Evolutionary conservation across 1,284 basidiomycete genomes (phyloP), one percentile per base, ranked within the genome.

Genomic region (Peniophora sp.): DNA sequence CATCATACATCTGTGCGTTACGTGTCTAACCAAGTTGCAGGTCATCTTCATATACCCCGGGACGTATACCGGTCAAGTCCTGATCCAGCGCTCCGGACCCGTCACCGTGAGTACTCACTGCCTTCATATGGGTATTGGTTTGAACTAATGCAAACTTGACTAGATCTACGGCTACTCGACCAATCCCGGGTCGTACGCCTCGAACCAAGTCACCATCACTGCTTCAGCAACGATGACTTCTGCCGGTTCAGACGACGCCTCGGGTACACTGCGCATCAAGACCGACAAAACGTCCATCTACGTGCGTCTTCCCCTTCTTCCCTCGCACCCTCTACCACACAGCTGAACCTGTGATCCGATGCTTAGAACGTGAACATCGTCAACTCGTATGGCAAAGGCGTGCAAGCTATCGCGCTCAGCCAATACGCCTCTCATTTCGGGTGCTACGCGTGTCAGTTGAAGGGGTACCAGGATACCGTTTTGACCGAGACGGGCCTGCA

Each of bases 41-140:
- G 64, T 69, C 5, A 76, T 80, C 52, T 81, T 80, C 65, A 71
- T 81, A 35, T 79, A 68, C 55, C 69, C 78, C 12, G 78, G 77
- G 6, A 78, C 72, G 3, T 81, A 80, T 59, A 66, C 62, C 10
- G 79, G 75, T 51, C 78, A 78, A 56, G 72, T 79, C 3, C 65
- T 71, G 50, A 77, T 81, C 53, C 72, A 71, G 14, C 73, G 77
- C 23, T 52, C 57, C 8, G 52, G 52, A n/a, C 60, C 60, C 23
- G 54, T 61, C 22, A 59, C 54, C n/a, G 58, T 64, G n/a, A 54
- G 58, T 57, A 36, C 54, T 54, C 3, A 54, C 32, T 56, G 54
- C 23, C 56, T 56, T 58, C 58, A 47, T 47, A 55, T 49, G 17
- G 50, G 42, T n/a, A 15, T 41, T 20, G 37, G 37, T 15, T n/a